These are phyloP conservation scores for Lasiodiplodia sp. DNA, from an alignment of 2,329 filamentous ascomycete species.

Conservation along the genomic window DNA sequence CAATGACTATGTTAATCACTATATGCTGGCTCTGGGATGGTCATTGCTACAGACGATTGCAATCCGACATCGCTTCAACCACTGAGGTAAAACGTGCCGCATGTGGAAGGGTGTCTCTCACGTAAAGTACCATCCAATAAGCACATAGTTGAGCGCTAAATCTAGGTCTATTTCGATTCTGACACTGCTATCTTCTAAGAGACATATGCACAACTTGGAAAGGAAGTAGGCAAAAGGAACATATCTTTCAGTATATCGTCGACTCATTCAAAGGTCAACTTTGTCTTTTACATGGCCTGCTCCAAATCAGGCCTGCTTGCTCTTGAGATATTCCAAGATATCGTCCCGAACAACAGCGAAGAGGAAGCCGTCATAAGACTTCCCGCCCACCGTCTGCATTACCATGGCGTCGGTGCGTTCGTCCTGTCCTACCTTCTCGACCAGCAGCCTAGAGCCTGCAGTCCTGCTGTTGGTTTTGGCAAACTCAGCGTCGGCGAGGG, in stretches of 20 bases:
- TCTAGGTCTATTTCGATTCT: no score
- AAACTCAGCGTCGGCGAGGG: conserved; percentile 42
- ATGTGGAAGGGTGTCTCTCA: no score
- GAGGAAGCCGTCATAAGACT: conserved; percentile 57
- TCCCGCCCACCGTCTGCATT: conserved; percentile 56
- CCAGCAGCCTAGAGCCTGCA: conserved; percentile 46
- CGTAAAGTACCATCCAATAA: no score
- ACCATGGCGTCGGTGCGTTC: conserved; percentile 52
- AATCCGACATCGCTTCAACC: no score
- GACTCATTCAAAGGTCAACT: not conserved
- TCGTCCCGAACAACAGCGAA: conserved; percentile 47
- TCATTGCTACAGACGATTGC: no score
- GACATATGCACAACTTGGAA: not conserved
- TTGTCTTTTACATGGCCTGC: not conserved
- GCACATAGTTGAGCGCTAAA: no score
- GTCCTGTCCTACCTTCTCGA: conserved; percentile 54
- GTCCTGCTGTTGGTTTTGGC: conserved; percentile 37
- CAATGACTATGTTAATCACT: no score
- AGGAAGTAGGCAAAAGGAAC: not conserved
- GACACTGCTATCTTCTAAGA: not conserved
- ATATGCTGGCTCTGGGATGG: no score
- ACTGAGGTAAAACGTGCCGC: no score
- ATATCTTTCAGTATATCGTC: not conserved
- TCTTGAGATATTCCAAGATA: conserved; percentile 19
- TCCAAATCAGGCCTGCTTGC: not conserved